phyloP scores from a whole-genome alignment of 1,139 yeast genomes.

The Geotrichum candidum region DNA sequence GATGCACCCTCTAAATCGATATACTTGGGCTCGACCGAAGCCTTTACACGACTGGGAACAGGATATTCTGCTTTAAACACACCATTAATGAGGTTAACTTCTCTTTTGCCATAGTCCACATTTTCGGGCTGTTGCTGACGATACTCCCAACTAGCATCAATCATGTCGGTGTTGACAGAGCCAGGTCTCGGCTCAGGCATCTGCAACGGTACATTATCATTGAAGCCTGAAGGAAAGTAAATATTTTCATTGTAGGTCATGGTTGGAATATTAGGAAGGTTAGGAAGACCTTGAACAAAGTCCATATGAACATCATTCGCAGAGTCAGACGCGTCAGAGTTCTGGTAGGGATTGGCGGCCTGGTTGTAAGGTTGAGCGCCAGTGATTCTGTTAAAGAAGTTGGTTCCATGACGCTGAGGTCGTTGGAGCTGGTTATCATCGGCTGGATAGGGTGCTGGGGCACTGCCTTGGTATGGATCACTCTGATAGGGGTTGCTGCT shows the following conservation, averaged over 20 bases:
- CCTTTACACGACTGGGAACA: conserved; percentile 60
- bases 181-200: conserved; percentile 16
- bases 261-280: background rate
- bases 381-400: background rate
- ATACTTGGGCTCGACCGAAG: conserved; percentile 48
- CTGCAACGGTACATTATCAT: conserved; percentile 10
- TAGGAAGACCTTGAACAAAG: conserved; percentile 8
- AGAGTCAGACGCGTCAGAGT: background rate
- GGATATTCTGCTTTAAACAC: conserved; percentile 72
- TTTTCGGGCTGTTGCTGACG: conserved; percentile 39
- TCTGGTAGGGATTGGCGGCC: background rate
- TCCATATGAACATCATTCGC: background rate
- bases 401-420: background rate
- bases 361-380: background rate
- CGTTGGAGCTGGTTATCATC: background rate
- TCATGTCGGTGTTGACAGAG: conserved; percentile 14
- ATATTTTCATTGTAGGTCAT: background rate
- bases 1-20: conserved; percentile 57
- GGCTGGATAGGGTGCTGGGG: background rate
- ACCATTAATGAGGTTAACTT: conserved; percentile 61
- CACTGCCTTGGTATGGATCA: background rate
- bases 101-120: conserved; percentile 60
- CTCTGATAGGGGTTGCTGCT: background rate
- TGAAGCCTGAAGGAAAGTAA: background rate
- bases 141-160: conserved; percentile 20